Conservation (phyloP, 176 grass and related monocot genomes). For the Otatea glauca region DNA sequence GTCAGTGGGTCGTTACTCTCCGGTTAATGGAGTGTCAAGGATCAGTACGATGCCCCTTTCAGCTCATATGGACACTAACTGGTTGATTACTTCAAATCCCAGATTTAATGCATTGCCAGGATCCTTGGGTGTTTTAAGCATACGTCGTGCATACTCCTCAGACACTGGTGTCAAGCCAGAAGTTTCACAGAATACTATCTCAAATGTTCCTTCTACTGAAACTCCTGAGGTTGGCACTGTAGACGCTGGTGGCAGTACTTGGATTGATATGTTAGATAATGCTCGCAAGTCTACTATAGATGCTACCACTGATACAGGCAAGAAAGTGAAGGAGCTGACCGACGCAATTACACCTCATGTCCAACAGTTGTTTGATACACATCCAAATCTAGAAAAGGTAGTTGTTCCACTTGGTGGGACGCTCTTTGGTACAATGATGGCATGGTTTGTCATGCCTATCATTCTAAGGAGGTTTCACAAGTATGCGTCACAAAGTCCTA, state of each 20-base stretch:
- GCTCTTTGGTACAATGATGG: constrained; percentile 64
- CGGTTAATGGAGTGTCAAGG: constrained; percentile 36
- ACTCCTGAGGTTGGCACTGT: constrained; percentile 30
- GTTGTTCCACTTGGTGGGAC: constrained; percentile 77
- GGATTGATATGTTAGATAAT: constrained; percentile 62
- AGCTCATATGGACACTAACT: constrained; percentile 33
- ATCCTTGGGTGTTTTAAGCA: constrained; percentile 34
- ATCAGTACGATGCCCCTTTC: constrained; percentile 31
- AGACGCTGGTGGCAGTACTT: constrained; percentile 48
- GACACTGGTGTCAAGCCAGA: constrained; percentile 51
- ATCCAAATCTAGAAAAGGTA: constrained; percentile 85
- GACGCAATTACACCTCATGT: constrained; percentile 65
- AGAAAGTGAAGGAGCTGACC: constrained; percentile 70
- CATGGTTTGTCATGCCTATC: constrained; percentile 92
- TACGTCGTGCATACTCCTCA: constrained; percentile 57
- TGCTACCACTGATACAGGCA: constrained; percentile 54
- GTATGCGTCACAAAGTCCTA: constrained; percentile 64
- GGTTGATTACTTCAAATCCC: constrained; percentile 41
- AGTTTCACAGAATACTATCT: constrained; percentile 33
- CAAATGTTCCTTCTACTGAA: constrained; percentile 57
- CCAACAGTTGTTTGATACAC: constrained; percentile 64
- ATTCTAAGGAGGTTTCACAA: constrained; percentile 82
- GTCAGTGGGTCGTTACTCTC: constrained; percentile 26
- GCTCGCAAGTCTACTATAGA: constrained; percentile 60
- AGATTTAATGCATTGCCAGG: constrained; percentile 33